Evolutionary conservation across 306 rosid genomes (phyloP).

Genomic region (Prunus armeniaca): DNA sequence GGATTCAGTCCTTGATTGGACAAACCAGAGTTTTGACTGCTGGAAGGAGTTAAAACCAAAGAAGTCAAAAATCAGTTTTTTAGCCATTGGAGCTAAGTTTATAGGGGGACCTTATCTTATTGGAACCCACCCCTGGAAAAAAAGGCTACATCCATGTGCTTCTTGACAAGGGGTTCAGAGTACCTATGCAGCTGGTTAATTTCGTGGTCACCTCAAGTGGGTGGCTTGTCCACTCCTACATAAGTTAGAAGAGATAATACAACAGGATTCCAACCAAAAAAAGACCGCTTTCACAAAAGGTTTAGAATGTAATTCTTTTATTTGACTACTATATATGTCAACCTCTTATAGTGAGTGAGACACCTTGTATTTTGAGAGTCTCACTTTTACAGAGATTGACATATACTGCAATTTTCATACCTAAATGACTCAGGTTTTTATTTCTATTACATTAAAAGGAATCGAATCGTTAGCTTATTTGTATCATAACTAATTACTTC

Average conservation of each 20-base stretch:
- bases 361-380: too few species aligned
- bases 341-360: too few species aligned
- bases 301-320: too few species aligned
- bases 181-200: neutral
- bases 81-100: neutral
- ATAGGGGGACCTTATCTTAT: neutral
- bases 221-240: neutral
- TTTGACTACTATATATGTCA: too few species aligned
- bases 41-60: neutral
- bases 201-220: neutral
- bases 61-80: neutral
- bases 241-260: neutral
- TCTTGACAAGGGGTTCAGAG: neutral
- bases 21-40: neutral
- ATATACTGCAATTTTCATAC: too few species aligned
- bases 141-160: slow-evolving; percentile 9
- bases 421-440: too few species aligned
- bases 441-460: too few species aligned
- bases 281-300: too few species aligned
- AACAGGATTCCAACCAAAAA: neutral
- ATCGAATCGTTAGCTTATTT: too few species aligned
- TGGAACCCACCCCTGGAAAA: slow-evolving; percentile 11
- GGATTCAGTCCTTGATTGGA: neutral
- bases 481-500: too few species aligned
- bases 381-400: too few species aligned